A percentile compares a stretch with the other conserved stretches of the same genome.
phyloP scores from a whole-genome alignment of 164 flowering plant species.

The Magnolia kwangsiensis region DNA sequence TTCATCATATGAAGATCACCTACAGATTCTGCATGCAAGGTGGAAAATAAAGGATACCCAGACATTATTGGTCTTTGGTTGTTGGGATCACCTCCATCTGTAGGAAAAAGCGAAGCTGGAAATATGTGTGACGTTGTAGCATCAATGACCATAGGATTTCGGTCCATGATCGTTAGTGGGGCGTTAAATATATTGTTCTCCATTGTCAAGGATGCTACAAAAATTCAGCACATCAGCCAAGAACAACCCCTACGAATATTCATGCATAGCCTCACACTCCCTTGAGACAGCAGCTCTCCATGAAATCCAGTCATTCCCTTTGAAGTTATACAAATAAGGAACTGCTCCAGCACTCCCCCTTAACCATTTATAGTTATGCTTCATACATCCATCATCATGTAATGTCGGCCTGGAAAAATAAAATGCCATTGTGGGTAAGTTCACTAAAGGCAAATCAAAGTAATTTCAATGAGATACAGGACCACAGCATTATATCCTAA shows the following conservation, averaged over 20 bases:
- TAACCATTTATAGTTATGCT: not conserved
- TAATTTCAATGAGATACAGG: not conserved
- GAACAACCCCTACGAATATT: not conserved
- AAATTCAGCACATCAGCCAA: not conserved
- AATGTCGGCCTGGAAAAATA: slow-evolving; percentile 1
- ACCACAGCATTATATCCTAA: not conserved
- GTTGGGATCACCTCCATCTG: slow-evolving; percentile 25
- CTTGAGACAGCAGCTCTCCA: not conserved
- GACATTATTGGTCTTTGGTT: slow-evolving; percentile 31
- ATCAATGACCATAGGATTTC: slow-evolving; percentile 27
- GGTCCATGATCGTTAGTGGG: slow-evolving; percentile 16
- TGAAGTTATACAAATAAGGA: not conserved
- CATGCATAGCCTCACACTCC: not conserved
- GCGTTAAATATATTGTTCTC: slow-evolving; percentile 31
- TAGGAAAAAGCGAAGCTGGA: slow-evolving; percentile 28
- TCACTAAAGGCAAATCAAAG: not conserved
- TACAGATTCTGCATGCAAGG: slow-evolving; percentile 28
- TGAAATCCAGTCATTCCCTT: not conserved
- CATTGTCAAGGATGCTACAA: slow-evolving; percentile 13
- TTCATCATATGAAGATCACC: slow-evolving; percentile 15
- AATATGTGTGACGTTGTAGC: slow-evolving; percentile 25
- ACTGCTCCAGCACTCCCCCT: not conserved
- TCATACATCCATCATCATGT: not conserved
- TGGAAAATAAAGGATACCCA: slow-evolving; percentile 35
- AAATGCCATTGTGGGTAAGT: not conserved